Percentiles rank a stretch among this genome's conserved stretches.
Evolutionary conservation across 495 filamentous ascomycete species (phyloP).

Genomic region (Tuber microsphaerosporum): DNA sequence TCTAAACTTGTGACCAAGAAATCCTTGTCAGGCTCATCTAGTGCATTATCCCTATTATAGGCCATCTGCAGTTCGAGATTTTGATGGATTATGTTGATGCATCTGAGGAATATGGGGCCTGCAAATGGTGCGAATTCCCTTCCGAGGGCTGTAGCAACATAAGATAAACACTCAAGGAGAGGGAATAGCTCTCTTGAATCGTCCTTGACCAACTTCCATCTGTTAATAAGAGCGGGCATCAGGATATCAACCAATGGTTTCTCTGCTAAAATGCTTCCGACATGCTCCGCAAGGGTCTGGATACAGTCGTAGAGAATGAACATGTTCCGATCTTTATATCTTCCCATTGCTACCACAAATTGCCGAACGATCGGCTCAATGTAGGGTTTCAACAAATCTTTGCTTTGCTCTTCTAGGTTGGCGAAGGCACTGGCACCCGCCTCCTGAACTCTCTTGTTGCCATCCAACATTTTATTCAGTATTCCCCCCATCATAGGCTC

Average conservation of each 20-base stretch:
- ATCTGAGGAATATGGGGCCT: constrained; percentile 72
- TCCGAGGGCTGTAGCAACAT: constrained; percentile 80
- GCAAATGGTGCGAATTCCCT: constrained; percentile 77
- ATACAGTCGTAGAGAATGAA: constrained; percentile 98
- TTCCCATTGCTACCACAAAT: constrained; percentile 82
- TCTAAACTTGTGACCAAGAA: constrained; percentile 96
- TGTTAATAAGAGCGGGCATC: constrained; percentile 87
- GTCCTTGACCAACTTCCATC: constrained; percentile 82
- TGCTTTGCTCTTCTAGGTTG: constrained; percentile 88
- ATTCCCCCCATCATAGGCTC: constrained; percentile 98
- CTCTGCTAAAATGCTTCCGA: constrained; percentile 68
- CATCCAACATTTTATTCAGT: constrained; percentile 84
- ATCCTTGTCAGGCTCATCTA: constrained; percentile 89
- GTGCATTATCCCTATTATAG: constrained; percentile 53
- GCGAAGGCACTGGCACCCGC: constrained; percentile 94
- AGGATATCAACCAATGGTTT: constrained; percentile 72
- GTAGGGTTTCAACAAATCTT: constrained; percentile 69
- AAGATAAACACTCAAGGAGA: constrained; percentile 88
- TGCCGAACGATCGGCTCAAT: constrained; percentile 85
- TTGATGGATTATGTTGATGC: constrained; percentile 80
- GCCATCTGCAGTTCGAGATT: constrained; percentile 74
- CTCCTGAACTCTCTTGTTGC: constrained; percentile 96
- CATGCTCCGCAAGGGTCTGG: constrained; percentile 89
- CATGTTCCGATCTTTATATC: constrained; percentile 98
- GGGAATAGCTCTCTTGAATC: constrained; percentile 92